Base-by-base conservation (phyloP, 345 rosid genomes). In the Populus deltoides region DNA sequence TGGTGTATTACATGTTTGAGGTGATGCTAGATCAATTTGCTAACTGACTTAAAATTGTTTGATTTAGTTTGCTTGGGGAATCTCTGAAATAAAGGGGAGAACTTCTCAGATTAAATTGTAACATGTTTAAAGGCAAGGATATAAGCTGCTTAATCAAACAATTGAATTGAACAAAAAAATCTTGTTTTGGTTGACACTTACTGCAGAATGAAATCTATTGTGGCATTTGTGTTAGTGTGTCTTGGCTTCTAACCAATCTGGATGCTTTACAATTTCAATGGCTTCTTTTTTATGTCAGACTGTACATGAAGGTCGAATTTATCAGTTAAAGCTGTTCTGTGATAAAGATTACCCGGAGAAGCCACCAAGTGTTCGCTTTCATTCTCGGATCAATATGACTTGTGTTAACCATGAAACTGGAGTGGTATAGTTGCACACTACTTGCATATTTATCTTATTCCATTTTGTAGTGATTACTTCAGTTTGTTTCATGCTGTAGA, bases 301-400 rank as follows among this genome's bases (percentile, higher is more conserved):
- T 81, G 98, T 94, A 70, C 97, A 94, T 84, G 98, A 94, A 84
- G 98, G 98, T 70, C 86, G 97, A 74, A 94, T 94, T 81, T 94
- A 94, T 86, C 97, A 93, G 85, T 85, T 94, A 91, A 94, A 94
- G 94, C 95, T 93, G 80, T 94, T 94, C 85, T 94, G 98, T 13
- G 97, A 93, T 84, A 93, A 94, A 87, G 98, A 94, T 82, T 94
- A 94, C 82, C 98, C 98, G 0, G 97, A 94, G 88, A 94, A 90
- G 88, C 97, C 98, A 68, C 98, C 98, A 22, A 94, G 86, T 66
- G 97, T 93, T 75, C 93, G 97, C 76, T 94, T 93, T 80, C 97
- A 94, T 85, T 92, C 98, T 67, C 93, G 97, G 75, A 83, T 94
- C 81, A 94, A 94, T 80, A 90, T 94, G 97, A 89, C 92, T 71